Base-by-base conservation (phyloP, 2,329 filamentous ascomycete species). In the Moelleriella libera region DNA sequence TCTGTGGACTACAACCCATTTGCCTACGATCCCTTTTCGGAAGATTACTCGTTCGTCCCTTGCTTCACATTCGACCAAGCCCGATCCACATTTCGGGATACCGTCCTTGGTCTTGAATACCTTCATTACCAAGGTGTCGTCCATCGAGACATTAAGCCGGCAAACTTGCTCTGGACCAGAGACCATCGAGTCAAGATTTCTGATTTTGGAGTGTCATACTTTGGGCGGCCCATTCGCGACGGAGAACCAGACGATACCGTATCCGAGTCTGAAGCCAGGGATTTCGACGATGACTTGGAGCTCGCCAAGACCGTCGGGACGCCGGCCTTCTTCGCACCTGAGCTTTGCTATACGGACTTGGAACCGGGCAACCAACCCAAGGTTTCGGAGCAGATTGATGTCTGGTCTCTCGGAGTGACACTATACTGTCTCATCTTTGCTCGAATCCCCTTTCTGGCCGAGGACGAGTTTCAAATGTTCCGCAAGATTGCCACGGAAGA, bases 281-380 rank as follows among this genome's bases (percentile, higher is more conserved):
- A 94, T 58, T 80, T 94, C 49, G 89, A 96, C 56, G 88, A 96
- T 60, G 89, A 94, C 52, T 80, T 94, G 50, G 92, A 97, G 62
- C 72, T 98, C n/a, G 90, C 92, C 50, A 97, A 97, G 71, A 97
- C 92, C 2, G 92, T 97, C 5, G 92, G 92, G 46, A 98, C 92
- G 0, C 92, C 92, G 5, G 92, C 90, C 1, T 98, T 98, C 66
- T 98, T 96, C 60, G 92, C 92, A 1, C 92, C 92, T 4, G 92
- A 98, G 63, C 74, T 98, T 39, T 98, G 92, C 67, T 92, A 89
- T 61, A 94, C 87, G 2, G 88, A 92, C 52, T 66, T 81, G 29
- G 82, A 80, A 51, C 73, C 66, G 56, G 80, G 75, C 58, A 83
- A 75, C 58, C 84, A 76, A 57, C 88, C 75, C 54, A 90, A 75